Conservation (phyloP, 2,329 filamentous ascomycete species). For the Tolypocladium pustulatum region DNA sequence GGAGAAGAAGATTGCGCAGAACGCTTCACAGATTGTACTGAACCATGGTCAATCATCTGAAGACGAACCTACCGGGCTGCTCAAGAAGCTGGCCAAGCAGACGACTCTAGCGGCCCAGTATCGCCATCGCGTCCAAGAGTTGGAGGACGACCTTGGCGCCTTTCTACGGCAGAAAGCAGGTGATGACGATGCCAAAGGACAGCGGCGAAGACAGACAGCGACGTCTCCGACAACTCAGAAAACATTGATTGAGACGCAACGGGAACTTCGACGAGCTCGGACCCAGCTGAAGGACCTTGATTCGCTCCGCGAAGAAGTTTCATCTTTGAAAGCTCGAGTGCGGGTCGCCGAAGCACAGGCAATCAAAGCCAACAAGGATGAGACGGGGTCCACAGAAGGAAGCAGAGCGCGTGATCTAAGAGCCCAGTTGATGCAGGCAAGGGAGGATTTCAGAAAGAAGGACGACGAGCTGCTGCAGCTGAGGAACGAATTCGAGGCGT, state of each 20-base stretch:
- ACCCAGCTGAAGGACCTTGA: conserved; percentile 42
- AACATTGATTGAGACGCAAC: conserved; percentile 40
- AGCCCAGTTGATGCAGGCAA: conserved; percentile 30
- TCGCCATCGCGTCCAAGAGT: conserved; percentile 46
- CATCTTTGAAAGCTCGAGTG: conserved; percentile 40
- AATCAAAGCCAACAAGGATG: conserved; percentile 19
- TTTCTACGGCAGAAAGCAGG: conserved; percentile 24
- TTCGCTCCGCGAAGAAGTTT: conserved; percentile 41
- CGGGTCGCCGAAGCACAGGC: conserved; percentile 27
- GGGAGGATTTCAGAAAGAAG: conserved; percentile 33
- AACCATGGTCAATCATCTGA: conserved; percentile 22
- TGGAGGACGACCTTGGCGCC: conserved; percentile 40
- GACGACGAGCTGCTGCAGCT: conserved; percentile 39
- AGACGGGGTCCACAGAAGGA: conserved; percentile 13
- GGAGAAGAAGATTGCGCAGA: conserved; percentile 50
- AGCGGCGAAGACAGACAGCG: conserved; percentile 24
- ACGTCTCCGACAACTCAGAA: conserved; percentile 40
- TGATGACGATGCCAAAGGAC: conserved; percentile 17
- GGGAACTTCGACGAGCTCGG: conserved; percentile 43
- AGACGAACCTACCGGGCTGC: conserved; percentile 34
- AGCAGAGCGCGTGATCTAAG: conserved; percentile 26
- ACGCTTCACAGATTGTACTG: conserved; percentile 45
- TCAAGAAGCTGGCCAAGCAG: conserved; percentile 45
- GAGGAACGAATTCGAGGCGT: conserved; percentile 40
- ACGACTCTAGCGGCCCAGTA: conserved; percentile 48